Evolutionary conservation across 1,284 basidiomycete species (phyloP), one percentile per base, ranked within the genome.

Genomic region (Gomphus sp.): DNA sequence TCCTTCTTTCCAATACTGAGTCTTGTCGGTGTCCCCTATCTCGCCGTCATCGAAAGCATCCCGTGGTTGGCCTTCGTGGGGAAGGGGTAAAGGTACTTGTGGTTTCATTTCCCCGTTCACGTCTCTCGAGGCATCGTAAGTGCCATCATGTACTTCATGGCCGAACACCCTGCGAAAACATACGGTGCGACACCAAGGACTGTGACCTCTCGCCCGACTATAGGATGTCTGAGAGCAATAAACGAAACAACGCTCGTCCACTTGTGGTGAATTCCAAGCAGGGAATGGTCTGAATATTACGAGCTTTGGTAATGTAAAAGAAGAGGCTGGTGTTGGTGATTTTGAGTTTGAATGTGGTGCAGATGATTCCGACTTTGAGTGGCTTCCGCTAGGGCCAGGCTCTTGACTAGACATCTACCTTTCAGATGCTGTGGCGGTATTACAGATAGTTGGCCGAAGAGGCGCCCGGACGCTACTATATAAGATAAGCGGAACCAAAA

Each of bases 201-300:
- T 76, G 48, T 76, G 73, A 44, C 73, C 69, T 57, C 82, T 72
- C 4, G 78, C 71, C 34, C 87, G 80, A 36, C 85, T 85, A 16
- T 73, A 74, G 52, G 84, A 73, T 49, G 76, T 79, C 68, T 90
- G 87, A 0, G 82, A 77, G 68, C 84, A 87, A 70, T 82, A 88
- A 4, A 82, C 85, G 62, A 89, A 73, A 69, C 87, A 89, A 69
- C 85, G 82, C 70, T 90, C 87, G 69, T 89, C 87, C 49, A 74
- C 73, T 64, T 78, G 75, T 12, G 76, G 75, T 1, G 84, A 84
- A 64, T 77, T 44, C 56, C 59, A 61, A 10, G 44, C 55, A 45
- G 28, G n/a, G 9, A 37, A 36, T 39, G 31, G 48, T 44, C 16
- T 56, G 47, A 56, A 56, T 3, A 58, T 14, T 10, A 43, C n/a